A percentile compares a stretch with the other conserved stretches of the same genome.
phyloP scores from a whole-genome alignment of 2,329 filamentous ascomycete genomes.

The Paecilomyces variotii region DNA sequence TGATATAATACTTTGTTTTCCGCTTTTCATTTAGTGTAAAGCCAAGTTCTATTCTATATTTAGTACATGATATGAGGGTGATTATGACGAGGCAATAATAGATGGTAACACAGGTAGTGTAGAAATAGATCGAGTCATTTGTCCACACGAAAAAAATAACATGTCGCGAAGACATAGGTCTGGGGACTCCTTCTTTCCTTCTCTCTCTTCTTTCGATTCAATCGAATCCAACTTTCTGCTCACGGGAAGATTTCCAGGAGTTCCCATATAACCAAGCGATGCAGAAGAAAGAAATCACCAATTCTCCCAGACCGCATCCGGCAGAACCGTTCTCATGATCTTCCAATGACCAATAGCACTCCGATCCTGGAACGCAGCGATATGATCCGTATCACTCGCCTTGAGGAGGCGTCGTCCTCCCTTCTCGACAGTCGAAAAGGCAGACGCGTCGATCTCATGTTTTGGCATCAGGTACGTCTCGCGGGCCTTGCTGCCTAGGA shows the following conservation, averaged over 20 bases:
- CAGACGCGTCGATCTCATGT: constrained; percentile 53
- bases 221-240: neutral
- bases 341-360: constrained; percentile 81
- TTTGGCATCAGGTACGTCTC: constrained; percentile 63
- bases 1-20: neutral
- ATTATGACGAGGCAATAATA: too few relatives aligned
- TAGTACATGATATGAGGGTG: neutral
- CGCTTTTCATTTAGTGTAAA: too few relatives aligned
- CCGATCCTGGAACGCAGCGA: constrained; percentile 64
- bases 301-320: constrained; percentile 71
- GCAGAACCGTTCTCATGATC: constrained; percentile 82
- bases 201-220: neutral
- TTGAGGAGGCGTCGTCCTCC: constrained; percentile 30
- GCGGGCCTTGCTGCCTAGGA: constrained; percentile 62
- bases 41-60: neutral
- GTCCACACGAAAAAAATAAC: neutral
- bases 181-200: neutral
- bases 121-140: neutral
- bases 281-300: constrained; percentile 52
- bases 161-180: neutral
- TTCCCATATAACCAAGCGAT: neutral
- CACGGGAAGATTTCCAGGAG: neutral
- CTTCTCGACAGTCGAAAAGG: constrained; percentile 36
- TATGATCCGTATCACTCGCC: constrained; percentile 51
- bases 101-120: neutral